Evolutionary conservation across 1,284 basidiomycete species (phyloP).

Genomic region (Pseudozyma tsukubaensis): DNA sequence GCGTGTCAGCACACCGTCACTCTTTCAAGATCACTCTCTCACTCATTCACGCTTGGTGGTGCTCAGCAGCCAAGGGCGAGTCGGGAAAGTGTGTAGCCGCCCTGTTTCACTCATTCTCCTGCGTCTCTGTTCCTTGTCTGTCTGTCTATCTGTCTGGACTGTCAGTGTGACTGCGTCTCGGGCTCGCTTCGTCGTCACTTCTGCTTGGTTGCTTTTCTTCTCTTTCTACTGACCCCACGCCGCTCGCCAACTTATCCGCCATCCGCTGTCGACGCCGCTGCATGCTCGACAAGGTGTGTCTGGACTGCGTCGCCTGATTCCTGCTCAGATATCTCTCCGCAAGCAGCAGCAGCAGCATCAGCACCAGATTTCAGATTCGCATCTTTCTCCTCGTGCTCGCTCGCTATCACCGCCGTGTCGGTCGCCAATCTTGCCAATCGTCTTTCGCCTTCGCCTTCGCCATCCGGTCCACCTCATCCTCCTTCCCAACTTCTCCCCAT

Average conservation of each 20-base stretch:
- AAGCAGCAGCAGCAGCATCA: background rate
- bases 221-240: constrained; percentile 4
- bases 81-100: too few relatives aligned
- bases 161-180: too few relatives aligned
- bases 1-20: too few relatives aligned
- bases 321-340: background rate
- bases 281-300: background rate
- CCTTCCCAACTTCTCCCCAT: background rate
- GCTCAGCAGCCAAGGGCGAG: too few relatives aligned
- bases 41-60: too few relatives aligned
- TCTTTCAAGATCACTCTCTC: too few relatives aligned
- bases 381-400: background rate
- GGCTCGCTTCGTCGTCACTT: too few relatives aligned
- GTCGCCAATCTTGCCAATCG: background rate
- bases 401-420: background rate
- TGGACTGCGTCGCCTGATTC: too few relatives aligned
- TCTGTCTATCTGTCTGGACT: too few relatives aligned
- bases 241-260: background rate
- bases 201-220: background rate
- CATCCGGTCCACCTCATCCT: background rate
- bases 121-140: background rate
- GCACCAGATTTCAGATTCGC: background rate
- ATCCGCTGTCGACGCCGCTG: background rate
- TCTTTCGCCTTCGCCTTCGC: constrained; percentile 2
- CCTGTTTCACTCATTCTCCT: background rate